These are phyloP conservation scores for Volvox reticuliferus DNA, from an alignment of 139 green algal genomes.

Conservation along the genomic window DNA sequence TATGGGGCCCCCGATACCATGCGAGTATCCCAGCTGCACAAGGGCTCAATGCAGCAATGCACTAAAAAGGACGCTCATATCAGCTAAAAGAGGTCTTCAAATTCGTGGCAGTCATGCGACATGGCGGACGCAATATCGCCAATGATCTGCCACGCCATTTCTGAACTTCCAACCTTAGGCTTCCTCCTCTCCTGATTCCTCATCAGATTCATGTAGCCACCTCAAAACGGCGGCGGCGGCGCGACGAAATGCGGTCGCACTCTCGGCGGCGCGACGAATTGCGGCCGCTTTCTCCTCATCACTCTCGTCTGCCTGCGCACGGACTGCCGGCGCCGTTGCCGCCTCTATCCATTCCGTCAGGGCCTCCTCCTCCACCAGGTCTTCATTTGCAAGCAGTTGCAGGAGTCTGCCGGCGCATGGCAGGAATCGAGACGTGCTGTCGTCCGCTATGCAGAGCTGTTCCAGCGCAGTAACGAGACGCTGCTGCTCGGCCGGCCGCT, in stretches of 20 bases:
- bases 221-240: neutral
- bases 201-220: slow-evolving; percentile 18
- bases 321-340: neutral
- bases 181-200: neutral
- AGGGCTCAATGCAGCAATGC: no score
- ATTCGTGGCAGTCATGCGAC: no score
- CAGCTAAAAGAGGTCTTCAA: no score
- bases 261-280: neutral
- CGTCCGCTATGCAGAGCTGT: neutral
- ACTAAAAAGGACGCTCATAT: no score
- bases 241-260: neutral
- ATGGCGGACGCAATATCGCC: no score
- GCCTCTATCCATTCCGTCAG: neutral
- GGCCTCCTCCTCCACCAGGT: slow-evolving; percentile 16
- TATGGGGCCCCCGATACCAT: no score
- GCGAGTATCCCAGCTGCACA: no score
- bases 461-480: slow-evolving; percentile 22
- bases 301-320: neutral
- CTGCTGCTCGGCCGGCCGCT: slow-evolving; percentile 26
- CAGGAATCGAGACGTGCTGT: neutral
- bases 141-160: no score
- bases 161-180: no score
- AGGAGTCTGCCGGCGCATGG: neutral
- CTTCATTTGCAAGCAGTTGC: slow-evolving; percentile 23
- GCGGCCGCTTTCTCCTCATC: neutral